A percentile compares a stretch with the other conserved stretches of the same genome.
phyloP scores from a whole-genome alignment of 2,329 filamentous ascomycete species.

The Zymoseptoria tritici region DNA sequence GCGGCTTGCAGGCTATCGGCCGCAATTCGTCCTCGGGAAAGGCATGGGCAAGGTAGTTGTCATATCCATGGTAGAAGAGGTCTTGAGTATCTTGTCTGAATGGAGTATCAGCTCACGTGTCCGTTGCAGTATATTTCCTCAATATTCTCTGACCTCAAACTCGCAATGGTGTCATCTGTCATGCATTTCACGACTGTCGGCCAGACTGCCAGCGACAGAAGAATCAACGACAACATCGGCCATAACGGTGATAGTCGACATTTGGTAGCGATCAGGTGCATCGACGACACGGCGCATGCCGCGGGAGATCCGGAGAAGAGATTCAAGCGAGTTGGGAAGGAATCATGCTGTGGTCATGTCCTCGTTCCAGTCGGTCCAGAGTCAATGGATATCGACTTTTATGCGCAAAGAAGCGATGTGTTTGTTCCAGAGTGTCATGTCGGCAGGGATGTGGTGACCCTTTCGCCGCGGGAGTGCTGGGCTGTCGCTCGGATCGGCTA shows the following conservation, averaged over 20 bases:
- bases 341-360: neutral
- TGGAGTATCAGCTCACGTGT: neutral
- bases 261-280: conserved; percentile 17
- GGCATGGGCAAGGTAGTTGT: conserved; percentile 88
- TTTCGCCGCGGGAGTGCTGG: neutral
- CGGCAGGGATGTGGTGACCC: neutral
- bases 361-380: neutral
- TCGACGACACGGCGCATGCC: conserved; percentile 8
- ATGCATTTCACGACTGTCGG: conserved; percentile 35
- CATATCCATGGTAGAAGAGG: conserved; percentile 95
- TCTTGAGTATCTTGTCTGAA: conserved; percentile 45
- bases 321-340: neutral
- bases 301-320: neutral
- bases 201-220: conserved; percentile 26
- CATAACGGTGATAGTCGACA: conserved; percentile 19
- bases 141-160: conserved; percentile 29
- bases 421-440: neutral
- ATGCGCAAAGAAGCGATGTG: neutral
- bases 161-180: conserved; percentile 36
- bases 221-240: conserved; percentile 24
- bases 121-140: neutral
- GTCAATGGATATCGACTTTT: neutral
- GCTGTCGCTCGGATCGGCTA: neutral
- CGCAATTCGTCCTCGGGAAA: conserved; percentile 95
- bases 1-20: conserved; percentile 73